Evolutionary conservation across 2,329 filamentous ascomycete genomes (phyloP), one percentile per base, ranked within the genome.

Genomic region (Graphium sp.): DNA sequence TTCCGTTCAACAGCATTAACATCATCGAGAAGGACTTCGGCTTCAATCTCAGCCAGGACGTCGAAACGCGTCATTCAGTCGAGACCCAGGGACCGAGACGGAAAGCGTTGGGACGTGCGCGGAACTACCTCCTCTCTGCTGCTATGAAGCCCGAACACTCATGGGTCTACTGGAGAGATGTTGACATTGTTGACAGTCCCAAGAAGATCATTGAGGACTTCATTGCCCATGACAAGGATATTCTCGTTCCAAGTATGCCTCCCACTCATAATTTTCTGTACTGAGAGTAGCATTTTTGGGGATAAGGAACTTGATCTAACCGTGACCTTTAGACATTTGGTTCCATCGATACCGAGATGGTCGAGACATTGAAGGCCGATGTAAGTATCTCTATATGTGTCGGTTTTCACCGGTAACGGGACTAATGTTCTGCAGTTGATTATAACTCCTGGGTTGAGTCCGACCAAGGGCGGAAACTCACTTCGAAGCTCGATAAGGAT

Each of bases 401-500:
- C n/a, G n/a, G n/a, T n/a, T n/a, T n/a, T n/a, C n/a, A n/a, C 7
- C 10, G n/a, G 24, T 27, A n/a, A n/a, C n/a, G n/a, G n/a, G n/a
- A n/a, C n/a, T n/a, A n/a, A n/a, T n/a, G n/a, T n/a, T n/a, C 40
- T 47, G 38, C 35, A 89, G 82, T 95, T 47, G 89, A 98, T 50
- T 98, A 98, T 60, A 98, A 98, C 55, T 95, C 89, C 2, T 98
- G 89, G 89, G 70, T 92, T 41, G 89, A 98, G 56, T 87, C 87
- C 7, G 76, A 85, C 29, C 79, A 87, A 52, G 84, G 69, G 26
- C 69, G 77, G 34, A 78, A 74, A 44, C 65, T 95, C 30, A 63
- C 76, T n/a, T 58, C 66, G 5, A 70, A 59, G 30, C 62, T 95
- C 13, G 66, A 78, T 39, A 85, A 83, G 47, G 74, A 94, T 42